Evolutionary conservation across 1,284 basidiomycete species (phyloP).

Genomic region (Anthracocystis walkeri): DNA sequence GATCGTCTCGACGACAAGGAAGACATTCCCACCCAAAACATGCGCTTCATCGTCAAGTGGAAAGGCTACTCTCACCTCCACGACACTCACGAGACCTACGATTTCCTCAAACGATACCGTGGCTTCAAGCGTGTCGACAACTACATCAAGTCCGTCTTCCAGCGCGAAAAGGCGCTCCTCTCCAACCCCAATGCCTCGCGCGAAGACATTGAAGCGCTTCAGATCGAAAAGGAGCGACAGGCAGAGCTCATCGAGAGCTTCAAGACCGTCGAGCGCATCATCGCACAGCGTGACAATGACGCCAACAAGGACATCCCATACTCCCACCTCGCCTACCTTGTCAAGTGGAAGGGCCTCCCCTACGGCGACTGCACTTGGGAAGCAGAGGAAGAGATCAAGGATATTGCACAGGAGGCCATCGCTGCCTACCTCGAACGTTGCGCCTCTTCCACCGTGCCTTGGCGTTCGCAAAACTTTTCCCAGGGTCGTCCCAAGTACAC

Average conservation of each 20-base stretch:
- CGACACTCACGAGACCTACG: slow-evolving; percentile 96
- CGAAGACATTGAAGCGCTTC: slow-evolving; percentile 85
- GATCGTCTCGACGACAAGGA: slow-evolving; percentile 64
- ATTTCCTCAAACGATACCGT: slow-evolving; percentile 86
- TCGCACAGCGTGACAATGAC: slow-evolving; percentile 80
- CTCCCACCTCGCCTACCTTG: slow-evolving; percentile 83
- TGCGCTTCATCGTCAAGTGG: slow-evolving; percentile 72
- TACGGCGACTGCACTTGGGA: slow-evolving; percentile 99
- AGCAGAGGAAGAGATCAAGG: slow-evolving; percentile 77
- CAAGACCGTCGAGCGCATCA: slow-evolving; percentile 91
- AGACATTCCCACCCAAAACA: slow-evolving; percentile 70
- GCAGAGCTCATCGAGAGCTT: slow-evolving; percentile 90
- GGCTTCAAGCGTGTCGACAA: slow-evolving; percentile 98
- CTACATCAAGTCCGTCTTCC: slow-evolving; percentile 86
- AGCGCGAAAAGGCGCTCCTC: slow-evolving; percentile 80
- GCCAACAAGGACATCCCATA: slow-evolving; percentile 74
- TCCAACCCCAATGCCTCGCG: slow-evolving; percentile 78
- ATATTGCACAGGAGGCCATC: slow-evolving; percentile 76
- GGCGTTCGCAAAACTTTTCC: slow-evolving; percentile 81
- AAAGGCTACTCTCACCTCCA: slow-evolving; percentile 71
- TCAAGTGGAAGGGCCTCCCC: slow-evolving; percentile 95
- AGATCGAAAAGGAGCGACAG: slow-evolving; percentile 87
- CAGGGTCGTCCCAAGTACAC: slow-evolving; percentile 83
- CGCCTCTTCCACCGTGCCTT: slow-evolving; percentile 84
- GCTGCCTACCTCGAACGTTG: slow-evolving; percentile 83